Base-by-base conservation (phyloP, 352 stramenopile species). In the Globisporangium mamillatum region DNA sequence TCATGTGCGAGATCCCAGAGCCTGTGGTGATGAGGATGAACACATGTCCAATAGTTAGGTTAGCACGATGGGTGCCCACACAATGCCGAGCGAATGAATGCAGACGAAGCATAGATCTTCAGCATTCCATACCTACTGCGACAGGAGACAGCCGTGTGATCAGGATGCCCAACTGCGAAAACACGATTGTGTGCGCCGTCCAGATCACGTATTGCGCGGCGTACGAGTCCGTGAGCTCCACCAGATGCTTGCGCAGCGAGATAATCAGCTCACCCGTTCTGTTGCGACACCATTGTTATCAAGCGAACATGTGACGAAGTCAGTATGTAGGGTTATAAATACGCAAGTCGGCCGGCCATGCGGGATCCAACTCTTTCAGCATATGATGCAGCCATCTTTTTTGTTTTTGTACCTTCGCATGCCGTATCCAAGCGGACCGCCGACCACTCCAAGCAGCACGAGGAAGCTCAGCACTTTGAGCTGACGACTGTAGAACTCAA, bases 1-100 rank as follows among this genome's bases (percentile, higher is more conserved):
- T 97, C 81, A 97, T 97, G 70, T 95, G 84, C 5, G 89, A 92
- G 72, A 97, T 76, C 4, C 89, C 89, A 0, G 88, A 95, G 58
- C 89, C 89, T 61, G 27, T 5, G 18, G 4, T 25, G 3, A 18
- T 8, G 16, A 8, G n/a, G 46, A 60, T 25, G 25, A 7, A 24
- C 12, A 52, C 44, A 57, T 34, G 9, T 44, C 8, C 38, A 38
- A 12, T 14, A 44, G 38, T 12, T n/a, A 29, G 29, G 8, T 34
- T 46, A 27, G 12, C 27, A 50, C 18, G 9, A 9, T 29, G 12
- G 60, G 58, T 18, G 24, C 18, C n/a, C 4, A 3, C 12, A 44
- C 24, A 68, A n/a, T 48, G 18, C 59, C n/a, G 14, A 16, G 38
- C 20, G 38, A 46, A 46, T 20, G 38, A 20, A 46, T 46, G 38